A percentile compares a stretch with the other conserved stretches of the same genome.
These are phyloP conservation scores for Allomyces macrogynus DNA, from an alignment of 192 early-diverging fungal genomes.

Conservation along the genomic window DNA sequence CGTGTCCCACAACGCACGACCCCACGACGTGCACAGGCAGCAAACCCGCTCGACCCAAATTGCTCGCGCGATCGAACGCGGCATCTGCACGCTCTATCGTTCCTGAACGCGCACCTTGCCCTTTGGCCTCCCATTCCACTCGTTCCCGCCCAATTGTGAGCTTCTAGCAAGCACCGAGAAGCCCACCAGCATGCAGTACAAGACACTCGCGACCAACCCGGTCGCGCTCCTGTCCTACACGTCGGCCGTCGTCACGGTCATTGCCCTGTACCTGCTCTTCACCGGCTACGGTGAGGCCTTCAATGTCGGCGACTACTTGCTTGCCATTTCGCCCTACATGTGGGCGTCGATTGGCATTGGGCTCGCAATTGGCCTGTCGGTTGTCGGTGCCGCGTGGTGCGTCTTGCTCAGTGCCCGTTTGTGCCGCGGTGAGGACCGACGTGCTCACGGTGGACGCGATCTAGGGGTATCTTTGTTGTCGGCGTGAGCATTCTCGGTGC, in stretches of 20 bases:
- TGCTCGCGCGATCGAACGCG: no score
- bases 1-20: no score
- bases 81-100: no score
- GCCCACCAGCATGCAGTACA: no score
- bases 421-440: no score
- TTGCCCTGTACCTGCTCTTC: constrained; percentile 65
- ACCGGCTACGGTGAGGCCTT: constrained; percentile 76
- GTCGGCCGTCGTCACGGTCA: constrained; percentile 15
- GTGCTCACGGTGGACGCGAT: neutral
- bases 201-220: neutral
- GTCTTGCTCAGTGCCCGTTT: no score
- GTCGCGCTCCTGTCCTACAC: constrained; percentile 1
- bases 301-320: constrained; percentile 60
- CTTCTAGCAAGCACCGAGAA: no score
- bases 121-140: no score
- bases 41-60: no score
- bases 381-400: constrained; percentile 84
- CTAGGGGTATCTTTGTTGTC: constrained; percentile 80
- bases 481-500: constrained; percentile 77
- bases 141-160: no score
- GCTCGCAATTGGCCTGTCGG: constrained; percentile 69
- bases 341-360: constrained; percentile 76
- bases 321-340: constrained; percentile 60
- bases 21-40: no score
- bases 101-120: no score